These are phyloP conservation scores for Oryza australiensis DNA, from an alignment of 176 grass and related monocot genomes.

Conservation along the genomic window DNA sequence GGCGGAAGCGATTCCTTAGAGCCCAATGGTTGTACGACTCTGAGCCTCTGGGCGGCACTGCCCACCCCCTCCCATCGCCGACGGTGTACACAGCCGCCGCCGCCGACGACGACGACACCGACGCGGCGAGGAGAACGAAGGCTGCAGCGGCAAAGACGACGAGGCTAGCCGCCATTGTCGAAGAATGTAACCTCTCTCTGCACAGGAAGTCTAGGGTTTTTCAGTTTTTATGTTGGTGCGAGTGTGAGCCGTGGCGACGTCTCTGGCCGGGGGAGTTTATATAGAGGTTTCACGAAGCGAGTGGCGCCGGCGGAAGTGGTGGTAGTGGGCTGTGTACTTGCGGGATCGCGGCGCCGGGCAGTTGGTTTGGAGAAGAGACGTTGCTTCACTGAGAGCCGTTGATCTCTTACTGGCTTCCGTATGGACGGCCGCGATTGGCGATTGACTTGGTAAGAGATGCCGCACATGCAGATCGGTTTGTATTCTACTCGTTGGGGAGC, in stretches of 20 bases:
- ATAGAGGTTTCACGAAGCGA: slow-evolving; percentile 1
- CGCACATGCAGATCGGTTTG: neutral
- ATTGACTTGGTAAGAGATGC: slow-evolving; percentile 14
- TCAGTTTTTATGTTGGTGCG: neutral
- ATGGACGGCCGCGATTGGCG: slow-evolving; percentile 16
- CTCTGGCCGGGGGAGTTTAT: slow-evolving; percentile 20
- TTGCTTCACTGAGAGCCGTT: slow-evolving; percentile 15
- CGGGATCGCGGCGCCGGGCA: neutral
- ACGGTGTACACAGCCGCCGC: slow-evolving; percentile 43
- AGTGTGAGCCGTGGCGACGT: neutral
- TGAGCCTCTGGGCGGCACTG: slow-evolving; percentile 45
- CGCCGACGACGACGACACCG: neutral
- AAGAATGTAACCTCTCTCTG: neutral
- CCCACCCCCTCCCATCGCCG: slow-evolving; percentile 59
- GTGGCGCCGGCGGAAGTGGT: slow-evolving; percentile 1
- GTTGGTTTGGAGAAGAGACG: slow-evolving; percentile 19
- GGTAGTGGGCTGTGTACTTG: neutral
- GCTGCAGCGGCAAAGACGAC: slow-evolving; percentile 19
- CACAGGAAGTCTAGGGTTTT: neutral
- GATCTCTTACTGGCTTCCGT: neutral
- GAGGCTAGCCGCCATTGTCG: slow-evolving; percentile 37
- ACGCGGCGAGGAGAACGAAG: slow-evolving; percentile 29
- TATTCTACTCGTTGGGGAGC: neutral
- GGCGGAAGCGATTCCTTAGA: slow-evolving; percentile 53
- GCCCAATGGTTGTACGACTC: slow-evolving; percentile 88